Evolutionary conservation across 306 rosid species (phyloP).

Genomic region (Nissolia schottii): DNA sequence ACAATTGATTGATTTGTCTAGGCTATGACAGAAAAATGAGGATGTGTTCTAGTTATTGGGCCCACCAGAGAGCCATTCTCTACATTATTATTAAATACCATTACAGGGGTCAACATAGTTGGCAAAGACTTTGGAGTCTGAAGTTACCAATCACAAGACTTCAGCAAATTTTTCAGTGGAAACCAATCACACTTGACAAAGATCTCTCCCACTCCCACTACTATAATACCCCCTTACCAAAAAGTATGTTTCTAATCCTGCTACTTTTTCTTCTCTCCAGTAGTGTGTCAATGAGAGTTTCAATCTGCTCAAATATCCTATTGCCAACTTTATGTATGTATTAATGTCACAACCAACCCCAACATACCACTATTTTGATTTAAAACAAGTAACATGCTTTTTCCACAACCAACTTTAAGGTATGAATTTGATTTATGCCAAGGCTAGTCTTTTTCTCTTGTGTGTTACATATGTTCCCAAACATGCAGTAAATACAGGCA

Average conservation of each 20-base stretch:
- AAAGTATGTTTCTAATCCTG: background rate
- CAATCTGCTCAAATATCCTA: background rate
- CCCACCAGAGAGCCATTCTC: background rate
- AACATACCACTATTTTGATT: background rate
- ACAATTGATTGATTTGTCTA: background rate
- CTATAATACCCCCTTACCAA: too few relatives aligned
- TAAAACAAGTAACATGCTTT: background rate
- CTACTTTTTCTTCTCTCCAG: background rate
- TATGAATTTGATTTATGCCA: slow-evolving; percentile 2
- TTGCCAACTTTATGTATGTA: background rate
- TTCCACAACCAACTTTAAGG: slow-evolving; percentile 12
- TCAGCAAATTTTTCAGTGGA: background rate
- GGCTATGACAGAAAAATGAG: background rate
- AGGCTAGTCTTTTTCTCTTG: background rate
- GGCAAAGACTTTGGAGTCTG: slow-evolving; percentile 6
- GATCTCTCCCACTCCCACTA: slow-evolving; percentile 21
- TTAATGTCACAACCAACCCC: slow-evolving; percentile 16
- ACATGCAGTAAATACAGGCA: background rate
- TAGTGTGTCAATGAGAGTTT: background rate
- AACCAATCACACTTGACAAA: background rate
- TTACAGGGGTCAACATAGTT: background rate
- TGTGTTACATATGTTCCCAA: background rate
- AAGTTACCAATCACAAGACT: background rate
- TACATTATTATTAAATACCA: background rate
- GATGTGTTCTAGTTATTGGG: background rate